A percentile compares a stretch with the other conserved stretches of the same genome.
Evolutionary conservation across 176 grass and related monocot species (phyloP).

Genomic region (Tuctoria greenei): DNA sequence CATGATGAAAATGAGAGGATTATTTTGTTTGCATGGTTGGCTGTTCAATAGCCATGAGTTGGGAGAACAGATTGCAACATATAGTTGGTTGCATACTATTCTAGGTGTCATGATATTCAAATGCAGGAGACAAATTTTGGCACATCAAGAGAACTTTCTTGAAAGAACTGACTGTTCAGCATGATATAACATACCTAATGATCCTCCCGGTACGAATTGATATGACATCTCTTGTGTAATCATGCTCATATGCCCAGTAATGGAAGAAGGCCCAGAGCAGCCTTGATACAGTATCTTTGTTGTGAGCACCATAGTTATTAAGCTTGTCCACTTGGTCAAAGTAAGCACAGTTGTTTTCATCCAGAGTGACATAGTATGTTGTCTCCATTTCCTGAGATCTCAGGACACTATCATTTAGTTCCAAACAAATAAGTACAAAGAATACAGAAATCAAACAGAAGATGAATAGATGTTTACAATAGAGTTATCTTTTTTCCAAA

Average conservation of each 20-base stretch:
- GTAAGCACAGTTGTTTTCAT: conserved; percentile 64
- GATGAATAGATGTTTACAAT: not conserved
- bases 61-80: not conserved
- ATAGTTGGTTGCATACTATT: conserved; percentile 15
- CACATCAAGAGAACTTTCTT: not conserved
- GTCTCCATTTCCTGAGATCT: conserved; percentile 62
- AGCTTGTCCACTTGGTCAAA: conserved; percentile 82
- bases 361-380: conserved; percentile 65
- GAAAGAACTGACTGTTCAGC: conserved; percentile 7
- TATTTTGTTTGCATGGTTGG: conserved; percentile 10
- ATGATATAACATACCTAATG: conserved; percentile 58
- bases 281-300: conserved; percentile 68
- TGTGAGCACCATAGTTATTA: conserved; percentile 58
- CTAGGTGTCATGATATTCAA: conserved; percentile 2
- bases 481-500: not conserved
- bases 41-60: conserved; percentile 1
- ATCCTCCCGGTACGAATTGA: conserved; percentile 86
- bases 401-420: conserved; percentile 18
- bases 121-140: not conserved
- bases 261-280: conserved; percentile 95
- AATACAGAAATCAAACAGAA: not conserved
- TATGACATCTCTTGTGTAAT: conserved; percentile 90
- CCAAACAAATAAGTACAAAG: conserved; percentile 25
- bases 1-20: conserved; percentile 1
- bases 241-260: conserved; percentile 94